Evolutionary conservation across 2,329 filamentous ascomycete species (phyloP).

Genomic region (Trichoderma sp.): DNA sequence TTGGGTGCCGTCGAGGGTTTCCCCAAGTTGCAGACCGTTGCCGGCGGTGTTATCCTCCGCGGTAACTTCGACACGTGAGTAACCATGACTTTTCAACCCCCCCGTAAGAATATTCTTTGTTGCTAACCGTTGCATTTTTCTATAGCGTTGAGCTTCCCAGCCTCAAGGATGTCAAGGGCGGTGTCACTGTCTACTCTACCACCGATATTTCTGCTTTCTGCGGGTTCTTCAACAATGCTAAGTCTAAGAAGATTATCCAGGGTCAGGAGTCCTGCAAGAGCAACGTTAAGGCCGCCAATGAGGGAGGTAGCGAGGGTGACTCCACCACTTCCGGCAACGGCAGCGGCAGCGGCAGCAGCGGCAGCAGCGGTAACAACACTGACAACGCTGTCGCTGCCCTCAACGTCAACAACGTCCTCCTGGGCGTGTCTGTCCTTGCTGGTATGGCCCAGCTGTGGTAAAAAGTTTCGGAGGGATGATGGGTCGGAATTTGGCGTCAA

Average conservation of each 20-base stretch:
- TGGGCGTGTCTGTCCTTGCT: slow-evolving; percentile 47
- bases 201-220: slow-evolving; percentile 57
- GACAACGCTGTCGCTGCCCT: slow-evolving; percentile 45
- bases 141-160: slow-evolving; percentile 66
- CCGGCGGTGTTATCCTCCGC: slow-evolving; percentile 78
- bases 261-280: slow-evolving; percentile 48
- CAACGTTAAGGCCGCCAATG: slow-evolving; percentile 52
- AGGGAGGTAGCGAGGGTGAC: slow-evolving; percentile 37
- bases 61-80: slow-evolving; percentile 82
- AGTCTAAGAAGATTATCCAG: slow-evolving; percentile 38
- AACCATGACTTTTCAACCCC: slow-evolving; percentile 12
- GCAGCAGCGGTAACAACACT: slow-evolving; percentile 27
- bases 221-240: slow-evolving; percentile 46
- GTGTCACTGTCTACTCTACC: slow-evolving; percentile 66
- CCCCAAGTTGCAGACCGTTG: slow-evolving; percentile 63
- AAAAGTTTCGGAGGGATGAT: slow-evolving; percentile 29
- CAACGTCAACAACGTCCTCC: slow-evolving; percentile 43
- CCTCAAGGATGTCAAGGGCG: slow-evolving; percentile 66
- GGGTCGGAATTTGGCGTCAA: slow-evolving; percentile 36
- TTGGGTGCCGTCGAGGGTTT: slow-evolving; percentile 66
- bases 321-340: slow-evolving; percentile 27
- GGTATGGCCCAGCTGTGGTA: slow-evolving; percentile 53
- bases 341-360: slow-evolving; percentile 23
- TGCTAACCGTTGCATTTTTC: neutral
- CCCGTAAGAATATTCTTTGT: neutral